These are phyloP conservation scores for Lomentospora prolificans DNA, from an alignment of 2,329 filamentous ascomycete genomes.

Conservation along the genomic window DNA sequence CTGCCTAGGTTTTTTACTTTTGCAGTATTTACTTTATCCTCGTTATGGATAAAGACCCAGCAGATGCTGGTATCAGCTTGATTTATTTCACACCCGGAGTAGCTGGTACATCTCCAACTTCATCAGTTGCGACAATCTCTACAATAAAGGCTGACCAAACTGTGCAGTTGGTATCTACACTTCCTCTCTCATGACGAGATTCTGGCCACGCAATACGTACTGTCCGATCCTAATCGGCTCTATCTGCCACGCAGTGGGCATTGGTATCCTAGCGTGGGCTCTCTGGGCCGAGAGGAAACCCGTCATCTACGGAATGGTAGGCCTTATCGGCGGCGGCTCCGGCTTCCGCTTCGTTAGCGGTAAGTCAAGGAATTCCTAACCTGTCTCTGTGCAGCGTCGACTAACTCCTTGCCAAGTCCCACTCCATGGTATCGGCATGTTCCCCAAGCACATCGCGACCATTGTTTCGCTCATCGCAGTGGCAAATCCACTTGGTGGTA, in stretches of 20 bases:
- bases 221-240: slow-evolving; percentile 46
- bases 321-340: slow-evolving; percentile 50
- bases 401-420: slow-evolving; percentile 24
- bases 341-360: slow-evolving; percentile 56
- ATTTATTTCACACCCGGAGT: slow-evolving; percentile 57
- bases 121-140: slow-evolving; percentile 24
- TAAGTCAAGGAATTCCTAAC: slow-evolving; percentile 5
- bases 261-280: slow-evolving; percentile 48
- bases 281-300: slow-evolving; percentile 36
- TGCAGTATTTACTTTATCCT: slow-evolving; percentile 58
- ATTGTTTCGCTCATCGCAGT: slow-evolving; percentile 52
- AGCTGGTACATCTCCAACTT: slow-evolving; percentile 18
- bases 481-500: slow-evolving; percentile 53
- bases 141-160: slow-evolving; percentile 18
- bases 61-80: slow-evolving; percentile 44
- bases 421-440: slow-evolving; percentile 54
- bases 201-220: slow-evolving; percentile 52
- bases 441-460: slow-evolving; percentile 44
- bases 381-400: not conserved
- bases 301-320: slow-evolving; percentile 57
- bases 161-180: slow-evolving; percentile 38
- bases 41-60: slow-evolving; percentile 41
- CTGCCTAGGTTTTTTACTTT: slow-evolving; percentile 48
- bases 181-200: slow-evolving; percentile 50
- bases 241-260: slow-evolving; percentile 45